phyloP scores from a whole-genome alignment of 305 asterid species.

The Nicotiana rustica region DNA sequence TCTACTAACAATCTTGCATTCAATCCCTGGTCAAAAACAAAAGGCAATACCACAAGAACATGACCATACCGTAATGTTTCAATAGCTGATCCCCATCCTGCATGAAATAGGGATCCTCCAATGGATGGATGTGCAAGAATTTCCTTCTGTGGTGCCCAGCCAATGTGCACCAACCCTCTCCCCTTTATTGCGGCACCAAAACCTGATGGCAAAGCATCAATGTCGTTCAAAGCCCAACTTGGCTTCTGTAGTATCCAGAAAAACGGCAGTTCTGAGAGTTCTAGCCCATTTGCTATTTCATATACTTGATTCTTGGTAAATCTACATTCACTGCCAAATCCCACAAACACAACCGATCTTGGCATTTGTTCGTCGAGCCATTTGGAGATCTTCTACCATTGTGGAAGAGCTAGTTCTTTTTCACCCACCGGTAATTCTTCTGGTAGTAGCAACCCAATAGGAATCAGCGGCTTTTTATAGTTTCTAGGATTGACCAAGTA shows the following conservation, averaged over 20 bases:
- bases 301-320: neutral
- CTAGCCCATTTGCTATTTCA: slow-evolving; percentile 43
- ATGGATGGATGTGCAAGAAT: slow-evolving; percentile 44
- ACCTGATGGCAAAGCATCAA: slow-evolving; percentile 30
- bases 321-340: slow-evolving; percentile 44
- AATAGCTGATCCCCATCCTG: slow-evolving; percentile 49
- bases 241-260: slow-evolving; percentile 43
- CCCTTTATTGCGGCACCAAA: slow-evolving; percentile 30
- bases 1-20: slow-evolving; percentile 46
- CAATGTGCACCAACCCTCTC: slow-evolving; percentile 44
- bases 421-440: too few species aligned
- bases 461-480: too few species aligned
- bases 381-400: neutral
- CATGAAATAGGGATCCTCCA: slow-evolving; percentile 50
- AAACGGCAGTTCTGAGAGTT: slow-evolving; percentile 41
- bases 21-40: slow-evolving; percentile 42
- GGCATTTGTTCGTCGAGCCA: slow-evolving; percentile 45
- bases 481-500: too few species aligned
- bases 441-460: too few species aligned
- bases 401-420: too few species aligned
- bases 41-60: slow-evolving; percentile 44
- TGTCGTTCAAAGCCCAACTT: neutral
- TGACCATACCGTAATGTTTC: slow-evolving; percentile 43
- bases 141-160: slow-evolving; percentile 57
- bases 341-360: slow-evolving; percentile 40